These are phyloP conservation scores for Fraxinus velutina DNA, from an alignment of 305 asterid species.

Conservation along the genomic window DNA sequence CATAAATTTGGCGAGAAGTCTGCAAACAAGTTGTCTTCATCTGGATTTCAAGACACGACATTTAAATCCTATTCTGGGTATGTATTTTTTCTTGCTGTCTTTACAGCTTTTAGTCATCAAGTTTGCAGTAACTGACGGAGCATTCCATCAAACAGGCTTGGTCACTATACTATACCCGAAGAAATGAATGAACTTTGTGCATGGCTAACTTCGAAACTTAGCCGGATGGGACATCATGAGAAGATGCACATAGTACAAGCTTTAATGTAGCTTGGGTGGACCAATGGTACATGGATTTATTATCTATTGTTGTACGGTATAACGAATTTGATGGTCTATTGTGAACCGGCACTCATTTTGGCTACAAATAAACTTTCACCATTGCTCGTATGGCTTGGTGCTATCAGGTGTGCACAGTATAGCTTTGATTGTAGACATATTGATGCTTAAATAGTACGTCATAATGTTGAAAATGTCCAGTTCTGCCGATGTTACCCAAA, in stretches of 20 bases:
- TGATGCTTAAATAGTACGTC: neutral
- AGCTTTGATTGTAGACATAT: neutral
- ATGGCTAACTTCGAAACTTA: conserved; percentile 65
- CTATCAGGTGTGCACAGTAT: neutral
- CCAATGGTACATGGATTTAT: neutral
- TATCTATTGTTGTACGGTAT: neutral
- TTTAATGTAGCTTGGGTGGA: neutral
- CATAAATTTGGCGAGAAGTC: conserved; percentile 67
- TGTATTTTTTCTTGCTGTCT: conserved; percentile 17
- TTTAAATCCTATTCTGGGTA: conserved; percentile 67
- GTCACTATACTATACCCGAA: conserved; percentile 74
- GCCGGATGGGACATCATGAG: conserved; percentile 43
- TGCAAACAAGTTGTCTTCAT: conserved; percentile 42
- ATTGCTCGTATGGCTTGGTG: neutral
- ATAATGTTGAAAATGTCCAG: neutral
- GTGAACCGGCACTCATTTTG: neutral
- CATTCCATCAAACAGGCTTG: conserved; percentile 48
- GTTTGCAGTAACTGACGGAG: conserved; percentile 2
- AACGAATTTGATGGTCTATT: neutral
- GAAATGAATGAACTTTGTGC: conserved; percentile 74
- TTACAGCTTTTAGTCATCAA: neutral
- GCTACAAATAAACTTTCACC: neutral
- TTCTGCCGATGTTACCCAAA: neutral
- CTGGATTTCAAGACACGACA: conserved; percentile 57
- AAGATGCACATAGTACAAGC: neutral